Conservation (phyloP, 2,329 filamentous ascomycete genomes). For the Aspergillus hiratsukae region DNA sequence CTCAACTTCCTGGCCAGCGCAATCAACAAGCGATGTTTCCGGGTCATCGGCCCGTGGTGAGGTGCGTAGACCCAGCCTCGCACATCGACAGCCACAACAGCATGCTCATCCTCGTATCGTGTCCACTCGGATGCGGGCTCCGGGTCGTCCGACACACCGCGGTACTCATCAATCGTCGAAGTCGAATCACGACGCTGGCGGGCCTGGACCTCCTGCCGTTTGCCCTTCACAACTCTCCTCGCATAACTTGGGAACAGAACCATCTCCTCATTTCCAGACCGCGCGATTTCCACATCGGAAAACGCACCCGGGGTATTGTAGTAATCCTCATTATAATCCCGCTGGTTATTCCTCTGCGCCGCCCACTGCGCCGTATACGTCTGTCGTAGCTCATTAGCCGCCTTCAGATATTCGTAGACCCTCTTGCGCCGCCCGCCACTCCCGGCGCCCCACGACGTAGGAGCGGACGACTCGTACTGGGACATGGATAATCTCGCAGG, state of each 20-base stretch:
- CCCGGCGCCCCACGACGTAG: slow-evolving; percentile 21
- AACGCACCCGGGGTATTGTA: slow-evolving; percentile 68
- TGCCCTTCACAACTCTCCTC: slow-evolving; percentile 60
- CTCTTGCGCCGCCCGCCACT: slow-evolving; percentile 66
- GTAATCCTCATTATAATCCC: slow-evolving; percentile 44
- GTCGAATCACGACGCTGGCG: slow-evolving; percentile 25
- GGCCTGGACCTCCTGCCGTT: slow-evolving; percentile 27
- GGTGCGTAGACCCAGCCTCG: slow-evolving; percentile 93
- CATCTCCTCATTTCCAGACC: slow-evolving; percentile 83
- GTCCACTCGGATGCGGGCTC: slow-evolving; percentile 74
- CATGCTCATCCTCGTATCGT: slow-evolving; percentile 72
- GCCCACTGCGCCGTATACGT: slow-evolving; percentile 57
- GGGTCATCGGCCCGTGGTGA: slow-evolving; percentile 75
- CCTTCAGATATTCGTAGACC: slow-evolving; percentile 67
- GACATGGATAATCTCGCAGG: slow-evolving; percentile 19
- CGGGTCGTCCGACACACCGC: slow-evolving; percentile 38
- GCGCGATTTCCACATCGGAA: slow-evolving; percentile 75
- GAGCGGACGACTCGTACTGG: slow-evolving; percentile 19
- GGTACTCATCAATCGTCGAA: slow-evolving; percentile 38
- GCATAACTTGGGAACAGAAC: slow-evolving; percentile 93
- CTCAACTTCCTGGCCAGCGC: slow-evolving; percentile 83
- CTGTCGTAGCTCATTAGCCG: slow-evolving; percentile 67
- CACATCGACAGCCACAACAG: slow-evolving; percentile 89
- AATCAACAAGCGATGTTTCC: slow-evolving; percentile 81
- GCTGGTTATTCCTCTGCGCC: slow-evolving; percentile 39